Evolutionary conservation across 805 yeast species (phyloP).

Genomic region (Pichia gijzeniarum): DNA sequence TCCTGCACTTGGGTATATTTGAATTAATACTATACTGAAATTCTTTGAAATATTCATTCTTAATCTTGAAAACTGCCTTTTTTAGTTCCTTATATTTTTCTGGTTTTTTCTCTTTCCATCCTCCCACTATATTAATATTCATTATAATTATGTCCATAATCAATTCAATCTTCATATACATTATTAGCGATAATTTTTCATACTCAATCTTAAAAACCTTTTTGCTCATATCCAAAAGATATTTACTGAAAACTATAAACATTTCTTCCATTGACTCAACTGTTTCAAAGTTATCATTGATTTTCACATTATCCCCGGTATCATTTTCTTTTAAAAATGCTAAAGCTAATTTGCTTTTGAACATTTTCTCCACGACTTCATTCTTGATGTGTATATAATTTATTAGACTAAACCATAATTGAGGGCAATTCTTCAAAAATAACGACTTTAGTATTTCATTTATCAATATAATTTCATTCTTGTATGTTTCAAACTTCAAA

Average conservation of each 20-base stretch:
- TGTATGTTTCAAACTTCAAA: neutral
- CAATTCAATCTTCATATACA: slow-evolving; percentile 15
- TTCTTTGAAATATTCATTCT: slow-evolving; percentile 9
- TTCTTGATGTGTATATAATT: slow-evolving; percentile 2
- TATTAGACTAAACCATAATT: slow-evolving; percentile 13
- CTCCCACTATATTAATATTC: slow-evolving; percentile 8
- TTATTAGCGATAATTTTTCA: neutral
- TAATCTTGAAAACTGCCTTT: neutral
- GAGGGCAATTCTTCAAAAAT: neutral
- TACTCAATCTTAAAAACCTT: neutral
- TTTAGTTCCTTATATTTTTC: neutral
- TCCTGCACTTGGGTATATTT: slow-evolving; percentile 9
- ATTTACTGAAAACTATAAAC: neutral
- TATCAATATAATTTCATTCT: neutral
- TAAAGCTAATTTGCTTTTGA: slow-evolving; percentile 16
- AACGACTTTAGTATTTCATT: neutral
- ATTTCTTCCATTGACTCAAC: neutral
- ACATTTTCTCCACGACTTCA: neutral
- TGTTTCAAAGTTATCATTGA: slow-evolving; percentile 5
- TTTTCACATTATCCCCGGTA: slow-evolving; percentile 5
- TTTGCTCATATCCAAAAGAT: neutral
- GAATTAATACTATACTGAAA: slow-evolving; percentile 2
- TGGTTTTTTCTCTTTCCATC: neutral
- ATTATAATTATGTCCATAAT: slow-evolving; percentile 18
- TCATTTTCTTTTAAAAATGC: slow-evolving; percentile 15